Conservation (phyloP, 805 yeast genomes). For the Zygotorulaspora florentina region DNA sequence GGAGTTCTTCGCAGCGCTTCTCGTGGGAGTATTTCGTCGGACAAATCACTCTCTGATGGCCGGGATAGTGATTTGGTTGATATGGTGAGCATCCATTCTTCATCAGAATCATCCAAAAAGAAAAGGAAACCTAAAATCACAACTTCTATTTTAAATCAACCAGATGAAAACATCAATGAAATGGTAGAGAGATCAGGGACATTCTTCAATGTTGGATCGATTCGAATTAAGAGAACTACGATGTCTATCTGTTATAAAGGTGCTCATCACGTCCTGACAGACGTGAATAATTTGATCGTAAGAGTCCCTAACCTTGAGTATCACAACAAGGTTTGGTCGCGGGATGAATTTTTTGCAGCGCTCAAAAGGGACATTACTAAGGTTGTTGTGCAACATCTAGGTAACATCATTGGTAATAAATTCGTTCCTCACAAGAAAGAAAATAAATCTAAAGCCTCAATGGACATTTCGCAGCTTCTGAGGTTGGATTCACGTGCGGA, state of each 20-base stretch:
- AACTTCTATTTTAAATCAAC: constrained; percentile 15
- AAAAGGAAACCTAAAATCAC: constrained; percentile 14
- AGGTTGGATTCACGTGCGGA: constrained; percentile 11
- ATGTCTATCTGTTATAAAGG: constrained; percentile 69
- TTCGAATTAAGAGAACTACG: constrained; percentile 44
- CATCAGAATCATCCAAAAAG: constrained; percentile 5
- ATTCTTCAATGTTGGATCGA: constrained; percentile 56
- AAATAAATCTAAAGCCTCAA: constrained; percentile 23
- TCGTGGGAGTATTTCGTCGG: constrained; percentile 7
- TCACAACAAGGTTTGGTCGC: constrained; percentile 52
- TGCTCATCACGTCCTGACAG: constrained; percentile 51
- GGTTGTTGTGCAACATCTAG: constrained; percentile 53
- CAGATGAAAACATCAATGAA: constrained; percentile 41
- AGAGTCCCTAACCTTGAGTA: constrained; percentile 48
- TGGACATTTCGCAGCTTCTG: constrained; percentile 21
- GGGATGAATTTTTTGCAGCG: constrained; percentile 49
- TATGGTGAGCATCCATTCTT: constrained; percentile 11
- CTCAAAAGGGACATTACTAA: constrained; percentile 55
- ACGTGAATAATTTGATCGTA: constrained; percentile 52
- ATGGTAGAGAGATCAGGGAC: constrained; percentile 72
- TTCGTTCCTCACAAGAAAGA: constrained; percentile 44
- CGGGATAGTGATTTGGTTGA: constrained; percentile 21
- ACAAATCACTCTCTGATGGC: constrained; percentile 5
- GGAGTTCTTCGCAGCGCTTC: constrained; percentile 10
- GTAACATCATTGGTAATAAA: constrained; percentile 59